These are phyloP conservation scores for Emergomyces pasteurianus DNA, from an alignment of 2,329 filamentous ascomycete genomes.

Conservation along the genomic window DNA sequence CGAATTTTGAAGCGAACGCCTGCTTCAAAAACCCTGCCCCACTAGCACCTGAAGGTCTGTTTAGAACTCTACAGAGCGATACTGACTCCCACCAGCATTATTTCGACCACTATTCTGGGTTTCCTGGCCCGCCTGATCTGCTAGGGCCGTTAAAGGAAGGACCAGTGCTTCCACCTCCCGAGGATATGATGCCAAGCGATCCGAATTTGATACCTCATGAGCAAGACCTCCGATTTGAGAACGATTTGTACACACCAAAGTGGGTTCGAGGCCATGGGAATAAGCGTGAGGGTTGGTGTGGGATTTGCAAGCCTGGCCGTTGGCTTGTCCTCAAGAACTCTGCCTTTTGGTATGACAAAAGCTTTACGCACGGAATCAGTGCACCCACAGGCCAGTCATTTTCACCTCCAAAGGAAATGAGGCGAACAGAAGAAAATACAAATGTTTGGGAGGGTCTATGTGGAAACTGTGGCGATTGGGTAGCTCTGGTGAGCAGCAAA, in stretches of 20 bases:
- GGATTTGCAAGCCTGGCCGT: conserved; percentile 71
- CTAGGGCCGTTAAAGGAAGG: conserved; percentile 65
- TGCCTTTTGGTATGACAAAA: conserved; percentile 89
- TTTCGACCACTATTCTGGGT: conserved; percentile 53
- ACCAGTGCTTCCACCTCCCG: conserved; percentile 59
- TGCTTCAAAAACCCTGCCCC: conserved; percentile 48
- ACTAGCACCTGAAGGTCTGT: conserved; percentile 56
- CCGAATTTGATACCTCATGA: conserved; percentile 66
- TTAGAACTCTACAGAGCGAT: conserved; percentile 64
- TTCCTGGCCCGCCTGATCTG: conserved; percentile 64
- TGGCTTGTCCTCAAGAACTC: conserved; percentile 87
- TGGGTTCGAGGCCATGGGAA: conserved; percentile 81
- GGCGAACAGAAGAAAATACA: conserved; percentile 66
- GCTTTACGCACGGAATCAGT: conserved; percentile 77
- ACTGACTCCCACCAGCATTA: conserved; percentile 51
- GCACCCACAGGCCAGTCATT: conserved; percentile 69
- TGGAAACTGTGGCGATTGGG: conserved; percentile 24
- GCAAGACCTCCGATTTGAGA: conserved; percentile 66
- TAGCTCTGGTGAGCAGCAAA: conserved; percentile 51
- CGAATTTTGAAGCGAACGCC: conserved; percentile 35
- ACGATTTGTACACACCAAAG: conserved; percentile 69
- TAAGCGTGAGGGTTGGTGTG: conserved; percentile 82
- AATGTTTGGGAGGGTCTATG: conserved; percentile 34
- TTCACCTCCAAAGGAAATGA: conserved; percentile 61
- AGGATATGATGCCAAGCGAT: conserved; percentile 70